These are phyloP conservation scores for Fusarium haematococcum DNA, from an alignment of 2,329 filamentous ascomycete genomes.

Conservation along the genomic window DNA sequence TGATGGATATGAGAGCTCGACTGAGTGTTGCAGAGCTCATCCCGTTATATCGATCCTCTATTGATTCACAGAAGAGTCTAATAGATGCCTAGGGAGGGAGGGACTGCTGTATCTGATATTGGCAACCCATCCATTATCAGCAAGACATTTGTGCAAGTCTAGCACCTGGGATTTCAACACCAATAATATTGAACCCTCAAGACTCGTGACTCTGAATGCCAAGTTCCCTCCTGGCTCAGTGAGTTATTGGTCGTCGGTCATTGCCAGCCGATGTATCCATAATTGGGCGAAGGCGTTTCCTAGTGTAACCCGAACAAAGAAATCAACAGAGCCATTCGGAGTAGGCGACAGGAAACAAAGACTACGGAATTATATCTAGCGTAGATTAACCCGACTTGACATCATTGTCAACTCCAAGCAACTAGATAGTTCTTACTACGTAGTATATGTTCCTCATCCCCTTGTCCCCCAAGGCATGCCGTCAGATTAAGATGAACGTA, in stretches of 20 bases:
- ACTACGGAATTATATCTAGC: neutral
- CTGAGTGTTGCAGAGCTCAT: neutral
- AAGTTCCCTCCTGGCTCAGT: neutral
- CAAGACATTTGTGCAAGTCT: neutral
- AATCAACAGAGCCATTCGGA: neutral
- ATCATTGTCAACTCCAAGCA: neutral
- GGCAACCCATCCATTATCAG: neutral
- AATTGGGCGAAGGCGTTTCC: neutral
- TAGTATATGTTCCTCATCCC: neutral
- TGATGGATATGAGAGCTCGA: neutral
- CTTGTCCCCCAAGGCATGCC: neutral
- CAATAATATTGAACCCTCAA: neutral
- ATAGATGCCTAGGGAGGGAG: neutral
- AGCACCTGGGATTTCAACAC: neutral
- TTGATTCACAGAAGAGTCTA: neutral
- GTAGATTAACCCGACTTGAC: neutral
- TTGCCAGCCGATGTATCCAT: neutral
- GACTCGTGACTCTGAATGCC: neutral
- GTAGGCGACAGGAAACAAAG: neutral
- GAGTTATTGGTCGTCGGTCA: neutral
- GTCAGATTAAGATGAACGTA: slow-evolving; percentile 1
- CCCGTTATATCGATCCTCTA: neutral
- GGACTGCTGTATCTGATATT: neutral
- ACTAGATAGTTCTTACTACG: neutral
- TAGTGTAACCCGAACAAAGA: neutral